These are phyloP conservation scores for Coemansia sp. DNA, from an alignment of 192 early-diverging fungal genomes.

Conservation along the genomic window DNA sequence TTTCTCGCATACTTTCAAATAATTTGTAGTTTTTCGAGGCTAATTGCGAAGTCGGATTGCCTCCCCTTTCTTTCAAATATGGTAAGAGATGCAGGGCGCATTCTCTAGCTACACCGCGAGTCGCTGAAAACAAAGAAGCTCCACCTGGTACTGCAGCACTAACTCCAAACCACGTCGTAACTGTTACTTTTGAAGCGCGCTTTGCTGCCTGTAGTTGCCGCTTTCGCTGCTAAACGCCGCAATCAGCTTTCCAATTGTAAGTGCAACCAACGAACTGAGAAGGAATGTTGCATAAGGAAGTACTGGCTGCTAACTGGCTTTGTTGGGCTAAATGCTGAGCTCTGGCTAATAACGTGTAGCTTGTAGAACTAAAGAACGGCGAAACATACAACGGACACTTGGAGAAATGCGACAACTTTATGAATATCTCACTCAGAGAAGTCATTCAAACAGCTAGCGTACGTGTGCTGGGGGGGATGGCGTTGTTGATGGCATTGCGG, in stretches of 20 bases:
- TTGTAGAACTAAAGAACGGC: conserved; percentile 97
- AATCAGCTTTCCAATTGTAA: conserved; percentile 79
- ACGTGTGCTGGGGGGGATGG: conserved; percentile 25
- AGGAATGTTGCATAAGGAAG: background rate
- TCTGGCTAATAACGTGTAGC: conserved; percentile 31
- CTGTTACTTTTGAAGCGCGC: background rate
- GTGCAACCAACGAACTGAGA: background rate
- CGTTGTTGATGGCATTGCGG: background rate
- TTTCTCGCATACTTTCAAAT: background rate
- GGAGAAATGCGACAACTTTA: conserved; percentile 95
- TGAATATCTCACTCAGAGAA: conserved; percentile 94
- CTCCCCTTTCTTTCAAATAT: conserved; percentile 8
- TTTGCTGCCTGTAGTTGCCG: conserved; percentile 65
- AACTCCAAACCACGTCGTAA: background rate
- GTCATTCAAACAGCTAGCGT: conserved; percentile 90
- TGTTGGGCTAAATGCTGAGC: background rate
- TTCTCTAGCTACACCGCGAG: background rate
- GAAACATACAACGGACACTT: conserved; percentile 98
- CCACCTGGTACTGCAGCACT: background rate
- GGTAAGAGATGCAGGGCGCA: conserved; percentile 6
- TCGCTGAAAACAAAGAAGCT: background rate
- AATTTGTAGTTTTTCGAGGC: background rate
- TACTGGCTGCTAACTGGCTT: background rate
- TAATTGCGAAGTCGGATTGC: background rate
- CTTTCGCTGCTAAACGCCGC: conserved; percentile 89